Base-by-base conservation (phyloP, 805 yeast species). In the Metschnikowia hibisci region DNA sequence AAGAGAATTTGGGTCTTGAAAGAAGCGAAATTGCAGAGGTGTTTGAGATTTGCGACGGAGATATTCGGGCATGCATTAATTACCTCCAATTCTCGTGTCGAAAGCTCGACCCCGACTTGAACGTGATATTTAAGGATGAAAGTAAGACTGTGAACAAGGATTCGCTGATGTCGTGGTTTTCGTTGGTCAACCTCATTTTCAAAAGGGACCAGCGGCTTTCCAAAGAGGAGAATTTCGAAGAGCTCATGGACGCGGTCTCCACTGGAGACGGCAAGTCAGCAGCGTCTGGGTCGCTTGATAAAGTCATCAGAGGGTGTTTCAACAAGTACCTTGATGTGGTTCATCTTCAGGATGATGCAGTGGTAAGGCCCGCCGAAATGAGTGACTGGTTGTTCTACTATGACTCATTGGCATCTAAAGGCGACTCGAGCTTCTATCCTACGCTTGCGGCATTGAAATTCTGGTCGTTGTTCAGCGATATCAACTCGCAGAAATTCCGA, bases 11-110 rank as follows among this genome's bases (percentile, higher is more conserved):
- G 6, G 54, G 55, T 0, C 52, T 81, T 4, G 71, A 74, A 28
- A 71, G 74, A 27, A 74, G 74, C 30, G 67, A 74, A 16, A 52
- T 93, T 13, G 75, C 80, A 12, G 86, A 84, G 33, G 66, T 91
- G 8, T 81, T 87, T 5, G 82, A 78, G 38, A 60, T 80, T 1
- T 78, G 89, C 29, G 88, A 86, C 49, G 87, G 87, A 32, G 99
- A 91, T 64, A 72, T 93, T 14, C 69, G 99, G 52, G 86, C 88
- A 22, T 84, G 96, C 61, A 70, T 91, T 31, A 91, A 91, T 56
- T 77, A 82, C 53, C 60, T 91, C 30, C 98, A 91, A 53, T 90
- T 91, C 56, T 64, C 67, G 15, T 52, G 57, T 18, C 54, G 52
- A n/a, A 43, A 43, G 34, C 49, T 53, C 18, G 57, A 50, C 22